phyloP scores from a whole-genome alignment of 805 yeast genomes.

The Komagataella phaffii region DNA sequence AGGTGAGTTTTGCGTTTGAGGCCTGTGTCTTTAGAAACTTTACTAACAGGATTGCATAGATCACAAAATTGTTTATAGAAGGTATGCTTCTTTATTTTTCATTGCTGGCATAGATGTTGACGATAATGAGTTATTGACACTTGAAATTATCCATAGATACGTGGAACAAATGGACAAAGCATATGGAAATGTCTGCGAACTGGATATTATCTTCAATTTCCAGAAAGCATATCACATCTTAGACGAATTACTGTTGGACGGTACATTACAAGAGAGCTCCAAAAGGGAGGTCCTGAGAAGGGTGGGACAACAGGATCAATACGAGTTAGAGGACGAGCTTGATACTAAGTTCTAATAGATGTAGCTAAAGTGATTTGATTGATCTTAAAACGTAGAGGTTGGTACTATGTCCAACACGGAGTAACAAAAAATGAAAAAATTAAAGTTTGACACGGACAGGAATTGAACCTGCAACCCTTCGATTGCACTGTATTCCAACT shows the following conservation, averaged over 20 bases:
- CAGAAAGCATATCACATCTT: slow-evolving; percentile 85
- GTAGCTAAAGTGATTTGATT: neutral
- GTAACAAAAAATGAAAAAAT: slow-evolving; percentile 18
- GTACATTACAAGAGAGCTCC: slow-evolving; percentile 74
- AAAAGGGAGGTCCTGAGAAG: slow-evolving; percentile 65
- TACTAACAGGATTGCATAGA: slow-evolving; percentile 21
- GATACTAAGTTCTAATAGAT: neutral
- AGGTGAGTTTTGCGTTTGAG: slow-evolving; percentile 16
- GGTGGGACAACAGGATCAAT: slow-evolving; percentile 74
- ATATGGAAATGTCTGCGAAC: slow-evolving; percentile 91
- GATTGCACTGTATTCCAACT: slow-evolving; percentile 33
- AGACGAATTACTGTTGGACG: slow-evolving; percentile 84
- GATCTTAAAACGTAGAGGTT: too few species aligned
- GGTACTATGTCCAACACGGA: neutral
- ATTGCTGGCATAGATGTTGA: slow-evolving; percentile 72
- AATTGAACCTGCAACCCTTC: slow-evolving; percentile 82
- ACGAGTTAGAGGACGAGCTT: slow-evolving; percentile 62
- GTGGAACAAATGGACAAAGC: slow-evolving; percentile 96
- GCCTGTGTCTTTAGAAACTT: neutral
- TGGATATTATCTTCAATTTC: slow-evolving; percentile 93
- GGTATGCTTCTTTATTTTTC: slow-evolving; percentile 90
- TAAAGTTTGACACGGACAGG: slow-evolving; percentile 59
- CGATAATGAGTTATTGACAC: slow-evolving; percentile 76
- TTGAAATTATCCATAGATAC: slow-evolving; percentile 82
- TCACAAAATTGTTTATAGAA: slow-evolving; percentile 73